Evolutionary conservation across 768 basidiomycete genomes (phyloP).

Genomic region (Lactarius deliciosus): DNA sequence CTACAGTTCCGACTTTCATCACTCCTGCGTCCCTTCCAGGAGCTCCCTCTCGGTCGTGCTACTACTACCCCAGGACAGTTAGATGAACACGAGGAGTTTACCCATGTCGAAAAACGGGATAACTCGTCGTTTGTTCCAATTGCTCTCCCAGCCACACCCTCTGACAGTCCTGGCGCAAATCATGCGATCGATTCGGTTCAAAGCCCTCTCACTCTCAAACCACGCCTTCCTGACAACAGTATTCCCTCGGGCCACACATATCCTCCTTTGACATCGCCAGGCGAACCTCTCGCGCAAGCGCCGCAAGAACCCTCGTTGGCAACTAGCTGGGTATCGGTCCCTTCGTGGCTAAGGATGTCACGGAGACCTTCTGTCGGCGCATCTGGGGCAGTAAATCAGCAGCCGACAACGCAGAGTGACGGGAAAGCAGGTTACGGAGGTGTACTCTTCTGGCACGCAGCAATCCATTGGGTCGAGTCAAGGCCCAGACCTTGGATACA

Average conservation of each 20-base stretch:
- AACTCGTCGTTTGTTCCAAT: constrained; percentile 50
- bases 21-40: constrained; percentile 68
- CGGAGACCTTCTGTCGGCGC: constrained; percentile 16
- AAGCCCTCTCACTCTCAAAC: constrained; percentile 15
- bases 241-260: constrained; percentile 25
- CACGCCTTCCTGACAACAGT: constrained; percentile 6
- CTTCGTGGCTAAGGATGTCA: constrained; percentile 28
- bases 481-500: constrained; percentile 47
- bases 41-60: constrained; percentile 44
- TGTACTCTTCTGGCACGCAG: constrained; percentile 40
- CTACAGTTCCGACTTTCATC: constrained; percentile 64
- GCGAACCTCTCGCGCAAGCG: constrained; percentile 7
- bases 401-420: constrained; percentile 4
- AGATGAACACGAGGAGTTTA: constrained; percentile 60
- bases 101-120: constrained; percentile 59
- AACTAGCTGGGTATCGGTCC: constrained; percentile 29
- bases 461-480: constrained; percentile 29
- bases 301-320: constrained; percentile 24
- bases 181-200: constrained; percentile 2
- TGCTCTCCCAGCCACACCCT: constrained; percentile 13
- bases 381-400: background rate
- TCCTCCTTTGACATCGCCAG: constrained; percentile 22
- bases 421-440: constrained; percentile 27
- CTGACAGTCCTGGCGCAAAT: background rate
- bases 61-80: constrained; percentile 37